phyloP scores from a whole-genome alignment of 768 basidiomycete species.

The Boletus pseudo-olivaceus region DNA sequence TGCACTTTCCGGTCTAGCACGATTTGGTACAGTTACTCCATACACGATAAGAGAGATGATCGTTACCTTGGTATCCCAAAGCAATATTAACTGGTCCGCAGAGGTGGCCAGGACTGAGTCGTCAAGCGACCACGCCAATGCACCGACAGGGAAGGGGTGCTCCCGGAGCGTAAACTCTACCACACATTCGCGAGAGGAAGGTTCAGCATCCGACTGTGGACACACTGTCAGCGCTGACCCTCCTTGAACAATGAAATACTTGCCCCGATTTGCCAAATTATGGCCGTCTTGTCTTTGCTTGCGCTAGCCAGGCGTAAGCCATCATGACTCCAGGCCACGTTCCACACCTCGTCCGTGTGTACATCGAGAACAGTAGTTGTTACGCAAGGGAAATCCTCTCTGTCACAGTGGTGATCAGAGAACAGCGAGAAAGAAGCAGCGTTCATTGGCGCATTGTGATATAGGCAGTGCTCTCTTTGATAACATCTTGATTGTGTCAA shows the following conservation, averaged over 20 bases:
- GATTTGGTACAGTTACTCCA: conserved; percentile 6
- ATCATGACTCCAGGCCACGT: conserved; percentile 91
- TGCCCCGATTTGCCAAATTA: conserved; percentile 87
- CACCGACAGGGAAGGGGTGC: conserved; percentile 76
- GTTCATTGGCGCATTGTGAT: conserved; percentile 72
- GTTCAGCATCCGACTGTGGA: conserved; percentile 43
- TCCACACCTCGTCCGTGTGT: conserved; percentile 95
- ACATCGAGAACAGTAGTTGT: conserved; percentile 83
- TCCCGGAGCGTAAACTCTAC: conserved; percentile 61
- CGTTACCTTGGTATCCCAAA: conserved; percentile 86
- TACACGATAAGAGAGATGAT: neutral
- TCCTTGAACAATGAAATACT: conserved; percentile 28
- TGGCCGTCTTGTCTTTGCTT: conserved; percentile 81
- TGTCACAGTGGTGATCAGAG: conserved; percentile 79
- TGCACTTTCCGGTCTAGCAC: conserved; percentile 67
- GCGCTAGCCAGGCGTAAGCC: conserved; percentile 83
- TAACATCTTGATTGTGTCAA: conserved; percentile 79
- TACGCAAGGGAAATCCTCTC: conserved; percentile 76
- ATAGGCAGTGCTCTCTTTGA: conserved; percentile 80
- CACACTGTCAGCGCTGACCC: conserved; percentile 4
- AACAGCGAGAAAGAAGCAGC: conserved; percentile 73
- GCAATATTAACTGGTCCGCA: conserved; percentile 74
- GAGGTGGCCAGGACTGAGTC: conserved; percentile 80
- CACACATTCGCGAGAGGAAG: conserved; percentile 56
- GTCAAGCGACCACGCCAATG: conserved; percentile 91